A percentile compares a stretch with the other conserved stretches of the same genome.
Evolutionary conservation across 2,329 filamentous ascomycete species (phyloP).

Genomic region (Pseudogymnoascus sp.): DNA sequence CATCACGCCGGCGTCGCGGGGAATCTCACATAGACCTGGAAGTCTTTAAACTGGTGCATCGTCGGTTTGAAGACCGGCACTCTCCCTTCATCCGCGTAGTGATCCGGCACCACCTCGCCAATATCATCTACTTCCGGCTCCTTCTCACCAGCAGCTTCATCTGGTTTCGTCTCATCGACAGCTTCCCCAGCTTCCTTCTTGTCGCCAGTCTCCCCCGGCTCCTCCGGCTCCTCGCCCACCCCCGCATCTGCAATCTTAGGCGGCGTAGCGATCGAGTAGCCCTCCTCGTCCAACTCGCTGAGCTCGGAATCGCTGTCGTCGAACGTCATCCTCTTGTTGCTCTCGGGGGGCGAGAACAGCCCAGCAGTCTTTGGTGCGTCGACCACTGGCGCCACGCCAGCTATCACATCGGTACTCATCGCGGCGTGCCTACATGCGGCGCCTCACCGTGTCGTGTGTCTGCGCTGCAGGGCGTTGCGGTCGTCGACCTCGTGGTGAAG

Average conservation of each 20-base stretch:
- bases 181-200: conserved; percentile 18
- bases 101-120: conserved; percentile 73
- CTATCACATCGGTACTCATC: conserved; percentile 24
- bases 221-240: conserved; percentile 1
- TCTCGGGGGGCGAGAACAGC: conserved; percentile 57
- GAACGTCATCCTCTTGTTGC: conserved; percentile 52
- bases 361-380: conserved; percentile 19
- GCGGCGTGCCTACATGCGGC: background rate
- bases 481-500: conserved; percentile 9
- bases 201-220: conserved; percentile 12
- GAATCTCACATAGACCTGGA: conserved; percentile 72
- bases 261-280: conserved; percentile 10
- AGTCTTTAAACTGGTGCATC: conserved; percentile 91
- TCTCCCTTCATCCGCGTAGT: conserved; percentile 73
- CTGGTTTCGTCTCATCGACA: conserved; percentile 23
- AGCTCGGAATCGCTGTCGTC: conserved; percentile 58
- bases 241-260: conserved; percentile 6
- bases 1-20: background rate
- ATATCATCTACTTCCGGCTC: conserved; percentile 49
- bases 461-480: conserved; percentile 17
- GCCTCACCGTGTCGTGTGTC: conserved; percentile 12
- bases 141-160: conserved; percentile 17
- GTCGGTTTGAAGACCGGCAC: conserved; percentile 93
- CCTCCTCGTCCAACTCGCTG: conserved; percentile 53
- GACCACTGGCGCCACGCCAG: conserved; percentile 16